phyloP scores from a whole-genome alignment of 140 eudicot genomes.

The Flaveria floridana region DNA sequence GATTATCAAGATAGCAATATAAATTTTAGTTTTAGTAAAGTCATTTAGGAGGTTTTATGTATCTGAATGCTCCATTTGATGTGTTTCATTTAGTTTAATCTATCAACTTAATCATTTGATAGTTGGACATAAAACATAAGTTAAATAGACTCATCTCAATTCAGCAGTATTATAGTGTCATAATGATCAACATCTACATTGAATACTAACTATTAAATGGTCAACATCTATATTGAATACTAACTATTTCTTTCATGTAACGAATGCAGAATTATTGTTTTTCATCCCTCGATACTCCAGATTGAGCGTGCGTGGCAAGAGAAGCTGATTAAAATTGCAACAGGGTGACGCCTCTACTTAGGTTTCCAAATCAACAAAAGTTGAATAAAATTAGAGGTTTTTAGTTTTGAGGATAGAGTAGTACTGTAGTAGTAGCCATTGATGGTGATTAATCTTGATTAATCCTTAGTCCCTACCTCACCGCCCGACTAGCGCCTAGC shows the following conservation, averaged over 20 bases:
- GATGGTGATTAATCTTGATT: neutral
- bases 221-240: neutral
- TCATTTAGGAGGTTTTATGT: neutral
- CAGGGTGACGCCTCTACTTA: neutral
- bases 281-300: neutral
- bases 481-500: too few relatives aligned
- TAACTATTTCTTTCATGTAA: neutral
- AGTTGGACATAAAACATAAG: neutral
- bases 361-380: neutral
- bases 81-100: neutral
- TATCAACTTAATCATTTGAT: neutral
- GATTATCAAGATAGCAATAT: neutral
- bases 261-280: slow-evolving; percentile 5
- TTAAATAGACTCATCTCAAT: neutral
- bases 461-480: too few relatives aligned
- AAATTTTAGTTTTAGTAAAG: neutral
- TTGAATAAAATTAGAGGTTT: slow-evolving; percentile 23
- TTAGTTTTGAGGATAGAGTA: slow-evolving; percentile 16
- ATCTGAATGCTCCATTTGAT: neutral
- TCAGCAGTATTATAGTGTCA: neutral
- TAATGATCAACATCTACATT: neutral
- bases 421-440: slow-evolving; percentile 3
- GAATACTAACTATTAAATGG: neutral
- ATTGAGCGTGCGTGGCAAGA: neutral
- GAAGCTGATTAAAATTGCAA: neutral